These are phyloP conservation scores for Wickerhamomyces bovis DNA, from an alignment of 805 yeast species.

Conservation along the genomic window DNA sequence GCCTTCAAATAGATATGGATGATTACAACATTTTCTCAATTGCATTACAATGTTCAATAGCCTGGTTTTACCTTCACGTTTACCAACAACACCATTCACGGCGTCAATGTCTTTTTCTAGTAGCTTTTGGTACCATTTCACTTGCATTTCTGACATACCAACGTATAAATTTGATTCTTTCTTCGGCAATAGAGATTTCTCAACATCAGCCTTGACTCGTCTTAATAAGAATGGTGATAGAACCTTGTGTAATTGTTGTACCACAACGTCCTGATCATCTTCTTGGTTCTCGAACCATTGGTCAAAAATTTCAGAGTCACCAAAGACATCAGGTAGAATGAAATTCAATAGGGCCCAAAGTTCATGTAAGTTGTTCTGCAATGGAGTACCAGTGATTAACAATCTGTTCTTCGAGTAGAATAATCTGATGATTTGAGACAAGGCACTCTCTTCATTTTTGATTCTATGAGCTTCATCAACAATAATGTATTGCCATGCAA, in stretches of 20 bases:
- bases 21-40: constrained; percentile 92
- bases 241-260: constrained; percentile 83
- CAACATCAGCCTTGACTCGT: constrained; percentile 90
- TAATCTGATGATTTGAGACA: constrained; percentile 86
- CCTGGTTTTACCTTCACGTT: constrained; percentile 88
- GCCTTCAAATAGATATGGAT: constrained; percentile 96
- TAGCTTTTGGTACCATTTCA: constrained; percentile 82
- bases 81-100: constrained; percentile 92
- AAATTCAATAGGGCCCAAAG: constrained; percentile 93
- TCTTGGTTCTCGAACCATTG: constrained; percentile 75
- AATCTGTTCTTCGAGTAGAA: constrained; percentile 82
- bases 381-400: constrained; percentile 91
- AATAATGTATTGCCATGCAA: constrained; percentile 89
- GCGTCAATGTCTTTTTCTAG: constrained; percentile 94
- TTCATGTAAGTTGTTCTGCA: constrained; percentile 92
- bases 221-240: constrained; percentile 83
- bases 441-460: constrained; percentile 86
- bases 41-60: constrained; percentile 94
- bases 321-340: constrained; percentile 88
- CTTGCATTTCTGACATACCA: constrained; percentile 95
- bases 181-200: constrained; percentile 83
- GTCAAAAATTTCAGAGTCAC: constrained; percentile 84
- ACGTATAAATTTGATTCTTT: constrained; percentile 85
- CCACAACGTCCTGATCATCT: constrained; percentile 71
- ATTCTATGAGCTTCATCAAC: constrained; percentile 97